Evolutionary conservation across 2,329 filamentous ascomycete species (phyloP).

Genomic region (Epichloe coenophiala): DNA sequence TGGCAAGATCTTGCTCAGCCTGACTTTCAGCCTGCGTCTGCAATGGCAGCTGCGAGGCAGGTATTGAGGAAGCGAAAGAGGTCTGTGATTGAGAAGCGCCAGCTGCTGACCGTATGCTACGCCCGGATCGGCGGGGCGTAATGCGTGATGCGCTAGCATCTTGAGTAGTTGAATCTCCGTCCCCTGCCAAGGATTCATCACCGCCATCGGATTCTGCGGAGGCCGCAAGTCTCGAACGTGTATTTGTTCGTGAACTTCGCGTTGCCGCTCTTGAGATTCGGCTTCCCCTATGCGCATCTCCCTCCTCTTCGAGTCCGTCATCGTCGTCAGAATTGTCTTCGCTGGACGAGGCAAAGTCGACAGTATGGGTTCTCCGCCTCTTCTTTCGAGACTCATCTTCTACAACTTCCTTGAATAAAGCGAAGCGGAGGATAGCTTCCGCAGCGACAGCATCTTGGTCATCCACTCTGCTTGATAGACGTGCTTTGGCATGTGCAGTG

Average conservation of each 20-base stretch:
- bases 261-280: conserved; percentile 16
- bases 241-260: background rate
- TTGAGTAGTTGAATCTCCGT: background rate
- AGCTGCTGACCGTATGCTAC: conserved; percentile 23
- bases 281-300: conserved; percentile 40
- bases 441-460: conserved; percentile 79
- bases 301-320: conserved; percentile 39
- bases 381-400: conserved; percentile 69
- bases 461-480: conserved; percentile 77
- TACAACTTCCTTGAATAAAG: conserved; percentile 91
- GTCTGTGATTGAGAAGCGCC: conserved; percentile 31
- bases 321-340: conserved; percentile 47
- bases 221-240: background rate
- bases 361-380: conserved; percentile 54
- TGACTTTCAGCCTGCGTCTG: conserved; percentile 29
- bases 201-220: conserved; percentile 16
- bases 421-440: conserved; percentile 82
- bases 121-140: conserved; percentile 29
- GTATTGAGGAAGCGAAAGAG: conserved; percentile 68
- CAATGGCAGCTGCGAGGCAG: conserved; percentile 53
- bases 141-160: conserved; percentile 4
- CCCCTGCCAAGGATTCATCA: conserved; percentile 12
- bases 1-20: conserved; percentile 32
- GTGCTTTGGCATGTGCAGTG: conserved; percentile 87
- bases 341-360: conserved; percentile 43